Evolutionary conservation across 139 green algal genomes (phyloP).

Genomic region (Chlamydomonas asymmetrica): DNA sequence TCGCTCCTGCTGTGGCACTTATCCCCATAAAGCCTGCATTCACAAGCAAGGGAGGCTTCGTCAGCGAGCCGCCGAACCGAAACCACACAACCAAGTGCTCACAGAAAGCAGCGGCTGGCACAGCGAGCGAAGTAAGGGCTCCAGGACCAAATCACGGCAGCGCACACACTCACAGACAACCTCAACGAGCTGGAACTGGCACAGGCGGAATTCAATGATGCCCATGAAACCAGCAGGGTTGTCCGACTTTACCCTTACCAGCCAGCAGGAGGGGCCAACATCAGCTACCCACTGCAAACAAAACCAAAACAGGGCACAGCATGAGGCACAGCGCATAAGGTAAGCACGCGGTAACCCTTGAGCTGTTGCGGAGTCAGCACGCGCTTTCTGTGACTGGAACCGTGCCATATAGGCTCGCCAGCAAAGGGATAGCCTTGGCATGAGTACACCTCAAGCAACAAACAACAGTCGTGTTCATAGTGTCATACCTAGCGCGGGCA

Average conservation of each 20-base stretch:
- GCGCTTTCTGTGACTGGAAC: background rate
- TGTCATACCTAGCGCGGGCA: slow-evolving; percentile 50
- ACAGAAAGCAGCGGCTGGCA: too few relatives aligned
- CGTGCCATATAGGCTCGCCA: background rate
- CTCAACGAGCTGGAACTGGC: too few relatives aligned
- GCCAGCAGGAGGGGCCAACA: slow-evolving; percentile 71
- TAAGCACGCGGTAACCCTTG: too few relatives aligned
- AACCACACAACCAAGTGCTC: background rate
- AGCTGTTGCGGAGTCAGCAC: too few relatives aligned
- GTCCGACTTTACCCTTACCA: background rate
- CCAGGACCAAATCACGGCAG: too few relatives aligned
- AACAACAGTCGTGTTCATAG: too few relatives aligned
- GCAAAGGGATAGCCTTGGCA: too few relatives aligned
- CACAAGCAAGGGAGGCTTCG: background rate
- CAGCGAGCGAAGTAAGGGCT: background rate
- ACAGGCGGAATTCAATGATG: background rate
- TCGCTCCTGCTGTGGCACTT: slow-evolving; percentile 63
- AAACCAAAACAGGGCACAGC: slow-evolving; percentile 3
- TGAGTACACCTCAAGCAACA: slow-evolving; percentile 7
- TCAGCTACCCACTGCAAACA: slow-evolving; percentile 59
- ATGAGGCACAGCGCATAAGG: too few relatives aligned
- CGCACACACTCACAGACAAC: too few relatives aligned
- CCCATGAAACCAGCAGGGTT: background rate
- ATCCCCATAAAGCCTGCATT: slow-evolving; percentile 54
- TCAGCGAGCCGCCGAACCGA: background rate